These are phyloP conservation scores for Salix viminalis DNA, from an alignment of 345 rosid species.

Conservation along the genomic window DNA sequence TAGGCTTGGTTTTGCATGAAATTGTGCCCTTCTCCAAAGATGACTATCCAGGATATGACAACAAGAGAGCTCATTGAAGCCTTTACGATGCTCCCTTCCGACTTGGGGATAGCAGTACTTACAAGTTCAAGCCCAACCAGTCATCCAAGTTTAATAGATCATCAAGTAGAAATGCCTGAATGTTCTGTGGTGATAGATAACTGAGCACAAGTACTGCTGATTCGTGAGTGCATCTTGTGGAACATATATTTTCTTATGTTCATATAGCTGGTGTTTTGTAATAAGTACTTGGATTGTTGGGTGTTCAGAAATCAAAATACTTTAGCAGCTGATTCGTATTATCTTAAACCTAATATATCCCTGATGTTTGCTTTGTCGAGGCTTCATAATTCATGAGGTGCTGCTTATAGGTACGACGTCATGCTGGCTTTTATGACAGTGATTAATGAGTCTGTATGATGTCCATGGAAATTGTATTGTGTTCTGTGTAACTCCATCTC, in stretches of 20 bases:
- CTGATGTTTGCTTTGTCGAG: neutral
- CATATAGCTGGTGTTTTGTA: neutral
- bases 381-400: neutral
- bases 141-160: neutral
- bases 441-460: neutral
- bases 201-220: neutral
- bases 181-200: neutral
- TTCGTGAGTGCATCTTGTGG: neutral
- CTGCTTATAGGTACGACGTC: neutral
- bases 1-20: constrained; percentile 17
- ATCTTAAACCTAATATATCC: neutral
- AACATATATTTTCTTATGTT: neutral
- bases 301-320: neutral
- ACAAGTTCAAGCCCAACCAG: constrained; percentile 22
- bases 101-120: constrained; percentile 30
- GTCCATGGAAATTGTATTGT: neutral
- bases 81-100: constrained; percentile 15
- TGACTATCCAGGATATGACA: constrained; percentile 28
- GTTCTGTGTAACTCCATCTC: neutral
- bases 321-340: neutral
- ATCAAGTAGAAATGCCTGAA: neutral
- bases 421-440: neutral
- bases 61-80: constrained; percentile 35
- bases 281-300: neutral
- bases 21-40: constrained; percentile 20